Evolutionary conservation across 805 yeast genomes (phyloP), one percentile per base, ranked within the genome.

Genomic region (Tetrapisispora iriomotensis): DNA sequence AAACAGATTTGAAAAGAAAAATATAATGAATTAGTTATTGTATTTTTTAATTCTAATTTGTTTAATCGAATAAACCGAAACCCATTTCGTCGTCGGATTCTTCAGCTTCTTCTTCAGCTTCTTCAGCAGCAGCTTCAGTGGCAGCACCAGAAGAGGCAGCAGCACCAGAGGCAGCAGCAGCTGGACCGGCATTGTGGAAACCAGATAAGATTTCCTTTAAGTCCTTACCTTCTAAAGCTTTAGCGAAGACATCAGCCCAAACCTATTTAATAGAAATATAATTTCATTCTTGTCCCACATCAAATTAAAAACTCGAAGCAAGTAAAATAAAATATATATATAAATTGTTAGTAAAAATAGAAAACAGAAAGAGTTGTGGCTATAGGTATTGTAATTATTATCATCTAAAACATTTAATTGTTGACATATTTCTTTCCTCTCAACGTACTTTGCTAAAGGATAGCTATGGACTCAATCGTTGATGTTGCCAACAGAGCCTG

Each of bases 51-150:
- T 28, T 27, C 38, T n/a, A 26, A 13, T 10, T 29, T 37, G 69
- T 56, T 72, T 82, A 83, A 71, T 82, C 94, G 75, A 83, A 83
- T 71, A 83, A 76, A 74, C 92, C 92, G 79, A 82, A 79, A 60
- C 92, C 94, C 92, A 83, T 81, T 72, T 82, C 94, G 61, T 78
- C 87, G 64, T 79, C 87, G 51, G 82, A 76, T 67, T 75, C 83
- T 62, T 77, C 83, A 46, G 59, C 76, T 59, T 67, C 77, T 57
- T 67, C 79, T 48, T 59, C 75, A 37, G 69, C 82, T 51, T 71
- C 79, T 52, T 66, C 82, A 47, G 70, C 86, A 42, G 56, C 76
- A 41, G 60, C 71, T 43, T 60, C 70, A 49, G 60, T 70, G 49
- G 65, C 67, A 57, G 64, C 68, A 48, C 62, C 70, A 50, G 64